phyloP scores from a whole-genome alignment of 805 yeast species.

The Candida ipomoeae region DNA sequence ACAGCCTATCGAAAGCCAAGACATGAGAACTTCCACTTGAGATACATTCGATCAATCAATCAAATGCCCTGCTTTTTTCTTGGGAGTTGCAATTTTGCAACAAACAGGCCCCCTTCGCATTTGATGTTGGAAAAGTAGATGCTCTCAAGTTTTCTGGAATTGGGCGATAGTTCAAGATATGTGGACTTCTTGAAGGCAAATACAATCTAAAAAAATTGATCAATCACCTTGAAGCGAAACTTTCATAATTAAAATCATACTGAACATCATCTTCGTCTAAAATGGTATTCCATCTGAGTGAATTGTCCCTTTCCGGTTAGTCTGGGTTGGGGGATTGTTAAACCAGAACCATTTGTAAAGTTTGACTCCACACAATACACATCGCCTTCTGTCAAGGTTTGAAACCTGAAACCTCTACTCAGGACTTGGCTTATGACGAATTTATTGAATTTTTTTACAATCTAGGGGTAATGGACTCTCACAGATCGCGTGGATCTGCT shows the following conservation, averaged over 20 bases:
- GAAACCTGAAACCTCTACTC: conserved; percentile 65
- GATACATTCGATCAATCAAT: no score
- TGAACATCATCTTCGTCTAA: not conserved
- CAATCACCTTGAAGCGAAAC: not conserved
- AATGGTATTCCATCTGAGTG: not conserved
- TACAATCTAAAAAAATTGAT: conserved; percentile 6
- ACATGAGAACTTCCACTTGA: conserved; percentile 61
- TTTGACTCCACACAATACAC: conserved; percentile 49
- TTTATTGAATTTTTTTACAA: conserved; percentile 32
- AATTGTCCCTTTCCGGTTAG: not conserved
- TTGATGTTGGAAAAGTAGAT: no score
- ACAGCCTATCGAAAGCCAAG: conserved; percentile 52
- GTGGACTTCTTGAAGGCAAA: not conserved
- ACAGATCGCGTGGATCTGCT: conserved; percentile 6
- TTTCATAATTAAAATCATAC: not conserved
- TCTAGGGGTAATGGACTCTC: conserved; percentile 27
- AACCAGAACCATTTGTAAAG: not conserved
- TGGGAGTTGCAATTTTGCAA: not conserved
- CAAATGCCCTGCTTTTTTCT: conserved; percentile 36
- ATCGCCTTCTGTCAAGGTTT: conserved; percentile 54
- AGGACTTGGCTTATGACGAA: conserved; percentile 43
- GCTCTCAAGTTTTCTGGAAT: no score
- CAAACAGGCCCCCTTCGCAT: not conserved
- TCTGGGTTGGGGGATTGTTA: not conserved
- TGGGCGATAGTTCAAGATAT: not conserved